Evolutionary conservation across 306 rosid genomes (phyloP).

Genomic region (Sphenostylis stenocarpa): DNA sequence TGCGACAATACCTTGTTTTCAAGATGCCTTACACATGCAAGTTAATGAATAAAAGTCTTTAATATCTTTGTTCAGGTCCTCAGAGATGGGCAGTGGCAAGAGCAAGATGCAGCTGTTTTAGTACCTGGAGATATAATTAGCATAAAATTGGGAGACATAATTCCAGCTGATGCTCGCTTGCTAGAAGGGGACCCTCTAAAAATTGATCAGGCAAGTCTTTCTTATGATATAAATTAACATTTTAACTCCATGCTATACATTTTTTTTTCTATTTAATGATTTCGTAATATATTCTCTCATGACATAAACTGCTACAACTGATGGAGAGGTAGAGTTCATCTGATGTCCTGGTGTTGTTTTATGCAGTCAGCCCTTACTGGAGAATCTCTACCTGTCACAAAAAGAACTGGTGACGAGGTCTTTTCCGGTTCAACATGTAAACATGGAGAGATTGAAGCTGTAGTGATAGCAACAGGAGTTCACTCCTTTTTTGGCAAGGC

Average conservation of each 20-base stretch:
- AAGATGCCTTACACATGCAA: conserved; percentile 5
- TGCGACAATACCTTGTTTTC: neutral
- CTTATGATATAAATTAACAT: neutral
- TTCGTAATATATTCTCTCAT: neutral
- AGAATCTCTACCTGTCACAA: conserved; percentile 83
- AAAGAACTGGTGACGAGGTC: conserved; percentile 74
- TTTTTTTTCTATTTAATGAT: neutral
- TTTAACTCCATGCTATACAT: neutral
- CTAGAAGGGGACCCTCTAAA: conserved; percentile 85
- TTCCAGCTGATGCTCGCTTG: conserved; percentile 93
- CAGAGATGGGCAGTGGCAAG: conserved; percentile 86
- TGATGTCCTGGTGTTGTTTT: conserved; percentile 34
- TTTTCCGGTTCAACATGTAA: conserved; percentile 88
- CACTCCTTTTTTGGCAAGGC: conserved; percentile 85
- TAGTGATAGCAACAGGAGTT: conserved; percentile 86
- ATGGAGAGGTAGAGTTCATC: conserved; percentile 23
- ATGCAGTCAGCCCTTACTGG: conserved; percentile 90
- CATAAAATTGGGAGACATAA: conserved; percentile 84
- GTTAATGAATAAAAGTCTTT: neutral
- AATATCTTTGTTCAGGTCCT: conserved; percentile 60
- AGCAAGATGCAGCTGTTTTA: conserved; percentile 72
- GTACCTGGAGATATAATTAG: conserved; percentile 89
- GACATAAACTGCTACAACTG: conserved; percentile 11
- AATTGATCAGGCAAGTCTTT: conserved; percentile 76
- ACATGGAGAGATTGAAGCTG: conserved; percentile 88